Evolutionary conservation across 805 yeast species (phyloP), one percentile per base, ranked within the genome.

Genomic region (Starmerella potacharoeniae): DNA sequence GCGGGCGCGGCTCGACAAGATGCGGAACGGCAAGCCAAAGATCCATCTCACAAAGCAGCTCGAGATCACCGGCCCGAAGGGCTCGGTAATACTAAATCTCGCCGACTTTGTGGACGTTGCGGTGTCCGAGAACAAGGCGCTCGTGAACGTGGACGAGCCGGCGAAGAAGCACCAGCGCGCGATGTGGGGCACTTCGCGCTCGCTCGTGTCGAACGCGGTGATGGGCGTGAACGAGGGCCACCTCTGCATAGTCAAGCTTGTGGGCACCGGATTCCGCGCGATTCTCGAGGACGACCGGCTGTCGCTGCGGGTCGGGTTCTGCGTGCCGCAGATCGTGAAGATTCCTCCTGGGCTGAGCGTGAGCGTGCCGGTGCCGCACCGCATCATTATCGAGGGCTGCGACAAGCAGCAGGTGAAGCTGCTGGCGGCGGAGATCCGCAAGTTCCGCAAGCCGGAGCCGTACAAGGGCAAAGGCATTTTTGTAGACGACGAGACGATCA

Each of bases 401-500:
- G 84, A 91, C 70, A 86, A 87, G 70, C 96, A 90, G 69, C 83
- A 83, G 67, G 90, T 93, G 49, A 84, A 81, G 66, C 76, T 83
- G 53, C 88, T 86, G 71, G 98, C 97, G 17, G 96, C 95, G 14
- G 80, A 81, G 55, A 76, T 93, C 61, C 83, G 97, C 69, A 80
- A 79, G 64, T 81, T 81, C 75, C 87, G 86, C 68, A 95, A 95
- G 58, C 99, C 99, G 47, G 99, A 93, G 73, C 97, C 97, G 41
- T 93, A 93, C 71, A 93, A 93, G 74, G 98, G 98, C 68, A 95
- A 95, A 64, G 99, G 99, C 67, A 84, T 93, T 50, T 93, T 84
- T 68, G 84, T 93, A 51, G 86, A 90, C 70, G 85, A 82, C 66
- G 97, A 93, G 74, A 88, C 95, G 50, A 84, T 93, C 69, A 83